These are phyloP conservation scores for Candida tibetensis DNA, from an alignment of 805 yeast genomes.

Conservation along the genomic window DNA sequence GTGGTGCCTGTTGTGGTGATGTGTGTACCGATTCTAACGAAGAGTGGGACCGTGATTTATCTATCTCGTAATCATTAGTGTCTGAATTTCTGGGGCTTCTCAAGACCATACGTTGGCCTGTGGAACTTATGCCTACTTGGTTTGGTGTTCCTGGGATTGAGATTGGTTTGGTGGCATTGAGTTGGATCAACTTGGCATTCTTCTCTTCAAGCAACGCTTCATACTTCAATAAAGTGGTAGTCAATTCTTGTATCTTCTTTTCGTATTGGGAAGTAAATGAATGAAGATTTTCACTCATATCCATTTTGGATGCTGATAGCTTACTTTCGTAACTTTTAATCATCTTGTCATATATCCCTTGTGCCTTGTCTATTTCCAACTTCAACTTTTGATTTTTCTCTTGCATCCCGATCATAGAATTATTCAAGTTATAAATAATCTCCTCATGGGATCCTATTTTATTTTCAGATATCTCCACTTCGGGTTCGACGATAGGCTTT, in stretches of 20 bases:
- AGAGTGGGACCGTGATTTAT: constrained; percentile 9
- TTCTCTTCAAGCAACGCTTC: constrained; percentile 39
- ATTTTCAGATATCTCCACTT: background rate
- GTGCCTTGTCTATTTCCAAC: constrained; percentile 16
- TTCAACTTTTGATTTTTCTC: constrained; percentile 20
- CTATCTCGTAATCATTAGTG: background rate
- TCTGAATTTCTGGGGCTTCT: constrained; percentile 2
- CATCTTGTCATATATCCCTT: constrained; percentile 13
- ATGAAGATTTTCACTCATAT: constrained; percentile 25
- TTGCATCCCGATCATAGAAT: constrained; percentile 15
- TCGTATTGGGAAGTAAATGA: constrained; percentile 28
- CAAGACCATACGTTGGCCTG: background rate
- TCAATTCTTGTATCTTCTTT: constrained; percentile 33
- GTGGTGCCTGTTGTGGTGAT: constrained; percentile 5
- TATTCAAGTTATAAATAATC: constrained; percentile 13
- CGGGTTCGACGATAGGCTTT: background rate
- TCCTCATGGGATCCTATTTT: constrained; percentile 5
- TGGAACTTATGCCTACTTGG: constrained; percentile 1
- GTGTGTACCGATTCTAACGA: constrained; percentile 8
- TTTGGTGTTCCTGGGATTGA: constrained; percentile 25
- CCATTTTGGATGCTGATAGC: constrained; percentile 21
- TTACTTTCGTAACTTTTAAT: constrained; percentile 22
- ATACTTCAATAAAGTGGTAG: constrained; percentile 26
- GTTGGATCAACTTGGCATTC: constrained; percentile 31
- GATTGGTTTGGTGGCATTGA: constrained; percentile 38